Base-by-base conservation (phyloP, 2,329 filamentous ascomycete genomes). In the Fusarium burgessii region DNA sequence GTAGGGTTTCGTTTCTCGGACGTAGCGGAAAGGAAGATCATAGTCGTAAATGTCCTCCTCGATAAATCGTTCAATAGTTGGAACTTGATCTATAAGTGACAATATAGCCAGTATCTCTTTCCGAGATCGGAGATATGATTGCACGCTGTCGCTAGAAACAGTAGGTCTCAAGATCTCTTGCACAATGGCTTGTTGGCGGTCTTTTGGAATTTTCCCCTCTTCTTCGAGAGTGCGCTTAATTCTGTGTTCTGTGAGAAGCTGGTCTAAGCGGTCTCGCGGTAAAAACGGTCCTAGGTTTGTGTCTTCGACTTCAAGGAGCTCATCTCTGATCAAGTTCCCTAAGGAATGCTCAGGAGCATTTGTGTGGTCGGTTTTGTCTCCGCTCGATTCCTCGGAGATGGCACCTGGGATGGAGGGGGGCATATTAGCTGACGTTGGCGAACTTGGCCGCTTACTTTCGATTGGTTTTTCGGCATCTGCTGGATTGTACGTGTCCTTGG, bases 21-120 rank as follows among this genome's bases (percentile, higher is more conserved):
- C 35, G n/a, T 33, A 23, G 7, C 58, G 20, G 15, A 66, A 49
- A 7, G 63, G 63, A 7, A 66, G 58, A 14, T 58, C 17, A 17
- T 38, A 23, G 13, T 66, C 63, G 6, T 49, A 36, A n/a, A 66
- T 45, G 7, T n/a, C 38, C 15, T 57, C 58, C 2, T 17, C 10
- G 27, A 66, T 62, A 20, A 66, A 66, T 36, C 58, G 36, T 3
- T 27, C 23, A 5, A 58, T 66, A 9, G 9, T 11, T 15, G 29
- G 27, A 9, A 56, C 25, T 40, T 58, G 54, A 2, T 41, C 52
- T 14, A 62, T 50, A 6, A 66, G 41, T 14, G 55, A 43, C 12
- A 66, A 33, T 18, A 62, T 50, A 17, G 58, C 47, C 23, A 58
- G 25, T 13, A 62, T 47, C 7, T 49, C 20, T 9, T 41, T 54